Conservation (phyloP, 2,329 filamentous ascomycete genomes). For the Aspergillus tamarii region DNA sequence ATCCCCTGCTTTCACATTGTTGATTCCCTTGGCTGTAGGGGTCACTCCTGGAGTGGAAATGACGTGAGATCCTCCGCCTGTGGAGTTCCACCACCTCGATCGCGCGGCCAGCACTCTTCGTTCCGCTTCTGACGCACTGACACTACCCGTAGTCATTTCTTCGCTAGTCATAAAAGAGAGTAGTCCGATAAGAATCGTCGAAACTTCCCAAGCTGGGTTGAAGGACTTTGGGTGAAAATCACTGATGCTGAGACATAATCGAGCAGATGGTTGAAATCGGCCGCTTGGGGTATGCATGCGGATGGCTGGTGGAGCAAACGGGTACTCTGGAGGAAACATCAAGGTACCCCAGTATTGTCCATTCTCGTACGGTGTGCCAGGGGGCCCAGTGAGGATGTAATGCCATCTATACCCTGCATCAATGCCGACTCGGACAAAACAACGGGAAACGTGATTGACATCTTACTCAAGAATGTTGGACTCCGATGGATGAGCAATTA, state of each 20-base stretch:
- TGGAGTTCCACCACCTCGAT: conserved; percentile 95
- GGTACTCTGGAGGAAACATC: conserved; percentile 93
- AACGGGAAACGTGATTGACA: conserved; percentile 15
- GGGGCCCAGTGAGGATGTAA: conserved; percentile 92
- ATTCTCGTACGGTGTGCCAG: conserved; percentile 88
- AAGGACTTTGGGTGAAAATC: conserved; percentile 98
- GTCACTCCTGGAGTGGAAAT: conserved; percentile 54
- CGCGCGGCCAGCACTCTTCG: conserved; percentile 75
- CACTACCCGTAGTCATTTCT: conserved; percentile 95
- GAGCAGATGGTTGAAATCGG: conserved; percentile 88
- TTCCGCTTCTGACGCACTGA: conserved; percentile 76
- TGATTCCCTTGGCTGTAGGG: conserved; percentile 68
- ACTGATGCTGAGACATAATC: conserved; percentile 91
- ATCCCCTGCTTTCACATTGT: conserved; percentile 82
- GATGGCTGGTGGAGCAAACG: conserved; percentile 94
- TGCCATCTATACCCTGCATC: conserved; percentile 68
- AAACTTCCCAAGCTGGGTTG: conserved; percentile 98
- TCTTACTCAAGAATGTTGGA: conserved; percentile 86
- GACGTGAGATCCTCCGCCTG: conserved; percentile 76
- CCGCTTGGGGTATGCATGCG: conserved; percentile 98
- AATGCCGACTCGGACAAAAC: not conserved
- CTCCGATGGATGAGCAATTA: conserved; percentile 85
- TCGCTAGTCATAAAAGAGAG: conserved; percentile 98
- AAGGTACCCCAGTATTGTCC: conserved; percentile 99
- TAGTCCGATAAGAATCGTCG: conserved; percentile 90